Evolutionary conservation across 2,329 filamentous ascomycete genomes (phyloP).

Genomic region (Colletotrichum trifolii): DNA sequence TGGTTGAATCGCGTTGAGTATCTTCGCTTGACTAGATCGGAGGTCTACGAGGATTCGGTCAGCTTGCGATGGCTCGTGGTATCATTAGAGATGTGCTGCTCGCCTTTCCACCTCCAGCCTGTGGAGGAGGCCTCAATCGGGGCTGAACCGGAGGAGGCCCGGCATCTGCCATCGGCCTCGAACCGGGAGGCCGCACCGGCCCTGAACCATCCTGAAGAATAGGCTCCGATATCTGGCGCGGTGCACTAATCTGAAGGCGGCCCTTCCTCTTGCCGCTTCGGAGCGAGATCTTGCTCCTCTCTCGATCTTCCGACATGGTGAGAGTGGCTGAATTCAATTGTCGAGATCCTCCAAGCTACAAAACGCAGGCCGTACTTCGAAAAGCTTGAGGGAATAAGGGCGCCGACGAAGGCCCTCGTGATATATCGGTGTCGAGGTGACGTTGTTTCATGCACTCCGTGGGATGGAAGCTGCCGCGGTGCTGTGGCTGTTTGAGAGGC

Average conservation of each 20-base stretch:
- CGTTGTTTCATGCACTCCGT: slow-evolving; percentile 31
- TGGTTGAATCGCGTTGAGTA: slow-evolving; percentile 95
- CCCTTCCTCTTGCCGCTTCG: slow-evolving; percentile 71
- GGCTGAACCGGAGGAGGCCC: slow-evolving; percentile 25
- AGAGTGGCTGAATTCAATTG: slow-evolving; percentile 7
- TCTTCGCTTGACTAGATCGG: slow-evolving; percentile 90
- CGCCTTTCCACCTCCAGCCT: slow-evolving; percentile 67
- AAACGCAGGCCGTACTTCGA: background rate
- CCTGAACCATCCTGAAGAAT: slow-evolving; percentile 59
- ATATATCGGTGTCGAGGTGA: slow-evolving; percentile 11
- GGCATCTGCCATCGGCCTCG: slow-evolving; percentile 34
- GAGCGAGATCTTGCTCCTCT: slow-evolving; percentile 69
- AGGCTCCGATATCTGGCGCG: slow-evolving; percentile 71
- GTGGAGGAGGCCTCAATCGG: slow-evolving; percentile 55
- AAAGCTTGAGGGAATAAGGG: background rate
- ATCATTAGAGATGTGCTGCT: slow-evolving; percentile 27
- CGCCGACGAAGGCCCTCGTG: slow-evolving; percentile 16
- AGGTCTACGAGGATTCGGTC: slow-evolving; percentile 58
- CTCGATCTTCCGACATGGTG: slow-evolving; percentile 68
- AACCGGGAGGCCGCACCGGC: slow-evolving; percentile 40
- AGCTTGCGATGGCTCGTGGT: slow-evolving; percentile 2
- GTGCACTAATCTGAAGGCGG: slow-evolving; percentile 71
- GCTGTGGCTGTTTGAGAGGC: slow-evolving; percentile 21
- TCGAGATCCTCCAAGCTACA: background rate
- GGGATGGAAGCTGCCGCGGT: slow-evolving; percentile 31